Evolutionary conservation across 768 basidiomycete genomes (phyloP).

Genomic region (Pulveroboletus sp.): DNA sequence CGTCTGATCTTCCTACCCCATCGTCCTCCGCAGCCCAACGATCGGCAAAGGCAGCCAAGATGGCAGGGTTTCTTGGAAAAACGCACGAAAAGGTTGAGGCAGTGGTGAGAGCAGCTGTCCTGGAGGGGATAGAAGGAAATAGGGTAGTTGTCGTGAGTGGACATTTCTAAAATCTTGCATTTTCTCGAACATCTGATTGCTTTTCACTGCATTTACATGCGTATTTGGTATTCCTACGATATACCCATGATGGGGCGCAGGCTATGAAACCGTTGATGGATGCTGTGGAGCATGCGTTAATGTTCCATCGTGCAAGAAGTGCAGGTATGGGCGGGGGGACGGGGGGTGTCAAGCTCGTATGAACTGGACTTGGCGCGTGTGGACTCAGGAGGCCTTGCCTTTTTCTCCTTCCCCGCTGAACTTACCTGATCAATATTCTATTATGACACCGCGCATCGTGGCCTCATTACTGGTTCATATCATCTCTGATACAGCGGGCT

Average conservation of each 20-base stretch:
- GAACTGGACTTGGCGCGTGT: neutral
- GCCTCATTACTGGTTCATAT: neutral
- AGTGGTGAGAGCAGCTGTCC: conserved; percentile 61
- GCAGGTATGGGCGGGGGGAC: conserved; percentile 9
- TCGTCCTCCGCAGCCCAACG: conserved; percentile 64
- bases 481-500: neutral
- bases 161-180: conserved; percentile 15
- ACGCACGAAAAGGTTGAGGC: conserved; percentile 82
- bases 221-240: neutral
- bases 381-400: too few species aligned
- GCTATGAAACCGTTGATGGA: conserved; percentile 74
- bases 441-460: neutral
- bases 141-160: conserved; percentile 62
- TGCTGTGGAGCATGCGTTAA: conserved; percentile 71
- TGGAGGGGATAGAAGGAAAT: conserved; percentile 58
- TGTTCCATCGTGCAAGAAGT: conserved; percentile 48
- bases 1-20: conserved; percentile 51
- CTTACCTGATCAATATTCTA: neutral
- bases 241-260: conserved; percentile 34
- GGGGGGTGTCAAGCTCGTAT: conserved; percentile 9
- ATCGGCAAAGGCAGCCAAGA: conserved; percentile 77
- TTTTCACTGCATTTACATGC: neutral
- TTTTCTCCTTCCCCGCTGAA: neutral
- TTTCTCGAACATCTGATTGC: neutral
- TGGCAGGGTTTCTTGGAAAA: conserved; percentile 78